Evolutionary conservation across 2,329 filamentous ascomycete genomes (phyloP), one percentile per base, ranked within the genome.

Genomic region (Aspergillus sp.): DNA sequence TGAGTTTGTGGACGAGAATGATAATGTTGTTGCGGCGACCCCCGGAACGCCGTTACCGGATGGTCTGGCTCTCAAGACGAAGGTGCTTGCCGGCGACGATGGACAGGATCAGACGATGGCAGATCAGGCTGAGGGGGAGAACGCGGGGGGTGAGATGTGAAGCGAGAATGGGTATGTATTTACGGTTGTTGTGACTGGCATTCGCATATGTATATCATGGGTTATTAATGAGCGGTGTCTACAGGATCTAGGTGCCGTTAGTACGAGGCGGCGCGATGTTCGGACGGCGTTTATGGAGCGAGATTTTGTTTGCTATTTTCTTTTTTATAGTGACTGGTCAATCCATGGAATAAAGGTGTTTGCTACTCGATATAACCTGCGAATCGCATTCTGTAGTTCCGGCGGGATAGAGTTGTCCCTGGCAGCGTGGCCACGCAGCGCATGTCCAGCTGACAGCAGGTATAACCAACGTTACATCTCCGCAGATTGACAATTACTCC

Each of bases 1-100:
- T 68, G 92, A 99, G 68, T 97, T 96, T 64, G 88, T 97, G 42
- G 90, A 99, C 70, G 94, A 99, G 74, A 82, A 90, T 45, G 93
- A 91, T 53, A 87, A 95, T 51, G 86, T 95, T 6, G 89, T 93
- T 19, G 90, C 91, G 2, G 81, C 86, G 24, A 96, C 92, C 3
- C 92, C 92, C 0, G 90, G 91, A 5, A 79, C 83, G 2, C 82
- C 81, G 1, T 79, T 83, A 13, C 78, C 82, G 8, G 79, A 78
- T n/a, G 66, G 68, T 14, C 82, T 83, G 55, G 76, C 82, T 11
- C 85, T 84, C 2, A 80, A 81, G 69, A 83, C 81, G 1, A 88
- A 85, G 67, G 81, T 91, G 11, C 73, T 91, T 45, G 83, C 84
- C 5, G 82, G 77, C 3, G 75, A 63, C 3, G 57, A 60, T 24